These are phyloP conservation scores for Quercus gilva DNA, from an alignment of 306 rosid species.

Conservation along the genomic window DNA sequence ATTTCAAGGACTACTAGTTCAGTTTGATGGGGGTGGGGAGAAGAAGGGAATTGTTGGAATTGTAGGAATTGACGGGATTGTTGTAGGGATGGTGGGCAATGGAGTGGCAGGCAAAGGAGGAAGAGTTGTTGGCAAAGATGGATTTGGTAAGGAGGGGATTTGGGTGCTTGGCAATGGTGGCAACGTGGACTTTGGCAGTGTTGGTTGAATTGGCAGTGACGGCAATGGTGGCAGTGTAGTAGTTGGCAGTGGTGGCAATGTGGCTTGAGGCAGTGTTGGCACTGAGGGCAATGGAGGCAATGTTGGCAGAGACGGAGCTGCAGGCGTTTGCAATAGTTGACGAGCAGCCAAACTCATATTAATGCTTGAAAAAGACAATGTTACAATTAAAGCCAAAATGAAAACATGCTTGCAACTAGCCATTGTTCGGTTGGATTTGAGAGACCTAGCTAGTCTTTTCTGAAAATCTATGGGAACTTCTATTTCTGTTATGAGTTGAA, in stretches of 20 bases:
- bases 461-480: neutral
- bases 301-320: conserved; percentile 26
- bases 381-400: conserved; percentile 2
- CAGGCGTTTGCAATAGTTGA: conserved; percentile 23
- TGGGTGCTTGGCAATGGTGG: conserved; percentile 27
- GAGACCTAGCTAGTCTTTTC: neutral
- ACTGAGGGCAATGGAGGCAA: conserved; percentile 20
- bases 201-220: neutral
- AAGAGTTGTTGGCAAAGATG: conserved; percentile 14
- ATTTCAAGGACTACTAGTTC: neutral
- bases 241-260: conserved; percentile 12
- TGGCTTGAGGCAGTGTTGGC: conserved; percentile 1
- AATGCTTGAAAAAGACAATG: conserved; percentile 22
- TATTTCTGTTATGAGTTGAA: conserved; percentile 5
- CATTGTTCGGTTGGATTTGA: neutral
- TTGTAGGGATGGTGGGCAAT: conserved; percentile 16
- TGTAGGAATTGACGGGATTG: conserved; percentile 9
- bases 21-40: conserved; percentile 32
- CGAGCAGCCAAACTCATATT: conserved; percentile 24
- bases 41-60: conserved; percentile 6
- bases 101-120: conserved; percentile 25
- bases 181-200: conserved; percentile 22
- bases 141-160: conserved; percentile 5
- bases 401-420: conserved; percentile 1
- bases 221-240: conserved; percentile 3